phyloP scores from a whole-genome alignment of 2,329 filamentous ascomycete genomes.

The Penicillium hesseltinei region DNA sequence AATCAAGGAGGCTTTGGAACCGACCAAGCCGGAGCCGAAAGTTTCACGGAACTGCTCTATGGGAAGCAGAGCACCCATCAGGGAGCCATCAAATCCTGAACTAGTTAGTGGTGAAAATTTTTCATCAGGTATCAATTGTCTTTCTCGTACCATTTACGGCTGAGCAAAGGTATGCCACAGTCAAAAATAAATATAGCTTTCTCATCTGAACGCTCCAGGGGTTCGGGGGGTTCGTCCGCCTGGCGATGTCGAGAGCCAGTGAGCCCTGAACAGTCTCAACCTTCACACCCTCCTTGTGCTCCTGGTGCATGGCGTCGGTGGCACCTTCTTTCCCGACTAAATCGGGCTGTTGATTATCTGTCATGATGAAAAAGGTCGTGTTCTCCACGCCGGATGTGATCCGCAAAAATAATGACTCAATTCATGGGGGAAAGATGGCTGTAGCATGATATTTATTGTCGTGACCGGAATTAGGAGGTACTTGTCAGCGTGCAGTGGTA shows the following conservation, averaged over 20 bases:
- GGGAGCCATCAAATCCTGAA: conserved; percentile 12
- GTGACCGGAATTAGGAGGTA: too few relatives aligned
- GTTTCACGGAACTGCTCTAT: conserved; percentile 8
- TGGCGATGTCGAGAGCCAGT: conserved; percentile 10
- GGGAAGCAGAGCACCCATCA: conserved; percentile 14
- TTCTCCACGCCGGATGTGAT: neutral
- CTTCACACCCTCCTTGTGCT: conserved; percentile 6
- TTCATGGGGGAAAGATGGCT: neutral
- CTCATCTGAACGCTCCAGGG: conserved; percentile 11
- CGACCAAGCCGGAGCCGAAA: conserved; percentile 6
- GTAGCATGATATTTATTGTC: neutral
- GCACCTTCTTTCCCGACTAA: neutral
- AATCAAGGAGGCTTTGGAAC: conserved; percentile 8
- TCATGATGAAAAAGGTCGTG: neutral
- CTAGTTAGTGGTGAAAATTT: neutral
- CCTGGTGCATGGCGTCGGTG: neutral
- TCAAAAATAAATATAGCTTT: conserved; percentile 7
- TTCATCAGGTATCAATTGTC: neutral
- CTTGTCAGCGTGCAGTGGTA: neutral
- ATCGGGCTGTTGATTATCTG: neutral
- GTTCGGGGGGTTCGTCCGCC: conserved; percentile 6
- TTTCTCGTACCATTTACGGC: conserved; percentile 6
- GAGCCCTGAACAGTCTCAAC: conserved; percentile 13
- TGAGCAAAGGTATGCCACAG: conserved; percentile 10
- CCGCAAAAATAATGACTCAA: neutral